Evolutionary conservation across 331 rosid species (phyloP).

Genomic region (Malus hybrid): DNA sequence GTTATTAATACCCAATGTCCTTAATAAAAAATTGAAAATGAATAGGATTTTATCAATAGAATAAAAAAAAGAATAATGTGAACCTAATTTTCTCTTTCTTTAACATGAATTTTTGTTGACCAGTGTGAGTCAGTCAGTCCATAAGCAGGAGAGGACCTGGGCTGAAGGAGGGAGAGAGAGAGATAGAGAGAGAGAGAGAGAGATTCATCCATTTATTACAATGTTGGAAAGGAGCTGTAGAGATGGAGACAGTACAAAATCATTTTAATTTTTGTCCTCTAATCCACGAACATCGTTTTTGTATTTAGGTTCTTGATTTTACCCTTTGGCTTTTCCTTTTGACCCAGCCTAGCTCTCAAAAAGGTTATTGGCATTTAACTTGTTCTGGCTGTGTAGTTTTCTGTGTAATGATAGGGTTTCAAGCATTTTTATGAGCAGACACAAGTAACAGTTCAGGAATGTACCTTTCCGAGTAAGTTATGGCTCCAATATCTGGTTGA

Average conservation of each 20-base stretch:
- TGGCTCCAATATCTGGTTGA: background rate
- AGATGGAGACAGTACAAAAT: conserved; percentile 28
- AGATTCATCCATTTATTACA: conserved; percentile 36
- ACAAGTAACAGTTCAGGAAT: background rate
- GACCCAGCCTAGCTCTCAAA: background rate
- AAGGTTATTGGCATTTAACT: background rate
- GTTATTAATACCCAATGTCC: too few species aligned
- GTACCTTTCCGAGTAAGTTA: background rate
- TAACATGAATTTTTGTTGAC: conserved; percentile 30
- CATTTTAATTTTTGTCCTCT: conserved; percentile 29
- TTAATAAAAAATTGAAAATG: too few species aligned
- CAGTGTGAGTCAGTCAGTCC: conserved; percentile 22
- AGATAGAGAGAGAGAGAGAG: background rate
- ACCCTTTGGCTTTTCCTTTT: background rate
- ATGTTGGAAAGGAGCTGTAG: conserved; percentile 3
- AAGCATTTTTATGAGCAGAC: background rate
- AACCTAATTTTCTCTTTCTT: background rate
- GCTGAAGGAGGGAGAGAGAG: conserved; percentile 3
- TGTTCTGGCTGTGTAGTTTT: background rate
- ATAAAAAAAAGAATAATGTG: too few species aligned
- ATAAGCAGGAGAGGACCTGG: conserved; percentile 24
- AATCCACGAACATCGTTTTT: background rate
- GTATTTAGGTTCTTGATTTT: background rate
- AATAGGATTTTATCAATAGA: too few species aligned
- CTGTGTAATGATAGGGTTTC: background rate